Evolutionary conservation across 2,329 filamentous ascomycete genomes (phyloP).

Genomic region (Fusarium sp.): DNA sequence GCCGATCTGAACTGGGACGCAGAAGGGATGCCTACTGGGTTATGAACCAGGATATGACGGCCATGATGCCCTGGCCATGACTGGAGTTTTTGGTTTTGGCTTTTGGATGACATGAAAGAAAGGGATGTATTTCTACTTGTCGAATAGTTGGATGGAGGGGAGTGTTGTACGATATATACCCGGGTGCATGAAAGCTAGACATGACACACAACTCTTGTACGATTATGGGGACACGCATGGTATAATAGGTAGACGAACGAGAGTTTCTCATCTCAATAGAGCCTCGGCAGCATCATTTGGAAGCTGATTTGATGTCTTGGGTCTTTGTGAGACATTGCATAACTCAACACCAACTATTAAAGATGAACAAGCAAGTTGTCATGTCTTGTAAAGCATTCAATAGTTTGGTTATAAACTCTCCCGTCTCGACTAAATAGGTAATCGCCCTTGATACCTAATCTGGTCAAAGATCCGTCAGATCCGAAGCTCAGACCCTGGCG

Average conservation of each 20-base stretch:
- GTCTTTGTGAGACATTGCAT: neutral
- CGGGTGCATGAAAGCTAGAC: constrained; percentile 3
- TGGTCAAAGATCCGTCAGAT: constrained; percentile 11
- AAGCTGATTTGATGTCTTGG: neutral
- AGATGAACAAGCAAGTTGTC: neutral
- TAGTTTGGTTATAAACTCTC: neutral
- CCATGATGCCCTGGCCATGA: neutral
- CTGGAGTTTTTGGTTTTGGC: constrained; percentile 7
- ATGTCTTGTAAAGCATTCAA: neutral
- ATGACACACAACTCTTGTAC: constrained; percentile 35
- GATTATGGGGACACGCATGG: neutral
- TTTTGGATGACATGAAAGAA: constrained; percentile 1
- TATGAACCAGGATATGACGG: constrained; percentile 9
- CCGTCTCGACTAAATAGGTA: neutral
- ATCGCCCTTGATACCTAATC: neutral
- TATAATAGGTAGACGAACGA: neutral
- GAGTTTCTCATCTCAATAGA: neutral
- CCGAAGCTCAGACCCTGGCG: constrained; percentile 20
- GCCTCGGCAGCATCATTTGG: neutral
- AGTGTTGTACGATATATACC: constrained; percentile 38
- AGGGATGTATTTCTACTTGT: neutral
- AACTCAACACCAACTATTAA: neutral
- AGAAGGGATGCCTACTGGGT: constrained; percentile 13
- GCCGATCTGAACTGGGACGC: constrained; percentile 44
- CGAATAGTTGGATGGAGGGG: neutral